These are phyloP conservation scores for Megacollybia marginata DNA, from an alignment of 768 basidiomycete species.

Conservation along the genomic window DNA sequence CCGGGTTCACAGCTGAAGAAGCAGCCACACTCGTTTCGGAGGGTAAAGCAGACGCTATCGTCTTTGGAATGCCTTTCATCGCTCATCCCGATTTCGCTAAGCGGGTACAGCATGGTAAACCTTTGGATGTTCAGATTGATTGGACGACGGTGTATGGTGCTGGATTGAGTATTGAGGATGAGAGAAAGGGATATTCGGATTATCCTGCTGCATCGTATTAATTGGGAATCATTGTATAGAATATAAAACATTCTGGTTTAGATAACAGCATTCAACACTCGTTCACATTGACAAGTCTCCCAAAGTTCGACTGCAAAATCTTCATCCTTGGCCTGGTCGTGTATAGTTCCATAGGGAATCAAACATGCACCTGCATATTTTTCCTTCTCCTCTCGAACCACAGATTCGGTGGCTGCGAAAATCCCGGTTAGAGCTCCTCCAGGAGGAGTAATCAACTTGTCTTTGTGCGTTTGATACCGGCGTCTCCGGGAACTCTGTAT, in stretches of 20 bases:
- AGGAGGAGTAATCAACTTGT: constrained; percentile 11
- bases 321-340: constrained; percentile 18
- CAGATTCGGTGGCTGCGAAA: constrained; percentile 31
- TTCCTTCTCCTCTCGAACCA: constrained; percentile 21
- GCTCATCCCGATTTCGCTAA: constrained; percentile 24
- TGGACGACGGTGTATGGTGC: constrained; percentile 12
- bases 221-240: too few relatives aligned
- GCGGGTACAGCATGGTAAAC: constrained; percentile 16
- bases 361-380: constrained; percentile 31
- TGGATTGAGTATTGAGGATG: constrained; percentile 6
- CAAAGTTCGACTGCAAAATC: constrained; percentile 31
- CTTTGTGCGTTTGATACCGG: not conserved
- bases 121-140: constrained; percentile 14
- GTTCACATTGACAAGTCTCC: constrained; percentile 18
- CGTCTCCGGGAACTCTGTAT: not conserved
- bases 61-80: constrained; percentile 21
- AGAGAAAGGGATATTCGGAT: constrained; percentile 18
- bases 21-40: constrained; percentile 15
- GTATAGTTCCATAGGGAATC: constrained; percentile 23
- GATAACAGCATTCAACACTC: constrained; percentile 23
- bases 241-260: too few relatives aligned
- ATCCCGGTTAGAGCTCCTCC: constrained; percentile 28
- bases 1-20: constrained; percentile 17
- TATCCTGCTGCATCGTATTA: constrained; percentile 7
- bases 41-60: constrained; percentile 18